Evolutionary conservation across 768 basidiomycete species (phyloP), one percentile per base, ranked within the genome.

Genomic region (Pleurotus pulmonarius): DNA sequence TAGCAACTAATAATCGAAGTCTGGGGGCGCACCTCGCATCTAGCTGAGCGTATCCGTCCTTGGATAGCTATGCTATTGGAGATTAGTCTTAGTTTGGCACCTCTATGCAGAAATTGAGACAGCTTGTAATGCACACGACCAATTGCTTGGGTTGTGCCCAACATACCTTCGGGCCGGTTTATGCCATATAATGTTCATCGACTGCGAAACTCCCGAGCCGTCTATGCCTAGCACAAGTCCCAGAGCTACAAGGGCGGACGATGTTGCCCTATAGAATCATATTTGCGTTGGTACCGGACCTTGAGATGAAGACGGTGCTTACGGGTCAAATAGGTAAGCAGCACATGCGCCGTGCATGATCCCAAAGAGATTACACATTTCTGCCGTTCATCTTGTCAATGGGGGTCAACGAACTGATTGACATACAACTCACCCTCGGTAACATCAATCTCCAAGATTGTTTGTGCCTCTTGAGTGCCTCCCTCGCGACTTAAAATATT

Each of bases 251-350:
- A 81, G 68, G 0, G 78, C 70, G 1, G 76, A 74, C 12, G 72
- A 67, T 2, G 79, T 75, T 55, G 79, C 79, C 20, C 80, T 82
- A 55, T 2, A 13, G 6, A 49, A 34, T 45, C 15, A 34, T 44
- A 37, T 5, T 44, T 38, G 38, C 4, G 26, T 51, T 55, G 20
- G 54, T 22, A 11, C 12, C 20, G 37, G 46, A 39, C 26, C 5
- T 48, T 12, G 20, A n/a, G 34, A 16, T n/a, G 16, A 38, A 44
- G 8, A 38, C 39, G 13, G 58, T 1, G 67, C 81, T 24, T 60
- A 80, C 84, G 73, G 72, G 66, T 85, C 83, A 29, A 85, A 73
- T 37, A 86, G 70, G 58, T 83, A 76, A 0, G 79, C 82, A 5
- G 80, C 75, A 61, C 83, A 85, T 3, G 72, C 83, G 1, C 83